Evolutionary conservation across 2,329 filamentous ascomycete genomes (phyloP).

Genomic region (Mycosphaerella sp.): DNA sequence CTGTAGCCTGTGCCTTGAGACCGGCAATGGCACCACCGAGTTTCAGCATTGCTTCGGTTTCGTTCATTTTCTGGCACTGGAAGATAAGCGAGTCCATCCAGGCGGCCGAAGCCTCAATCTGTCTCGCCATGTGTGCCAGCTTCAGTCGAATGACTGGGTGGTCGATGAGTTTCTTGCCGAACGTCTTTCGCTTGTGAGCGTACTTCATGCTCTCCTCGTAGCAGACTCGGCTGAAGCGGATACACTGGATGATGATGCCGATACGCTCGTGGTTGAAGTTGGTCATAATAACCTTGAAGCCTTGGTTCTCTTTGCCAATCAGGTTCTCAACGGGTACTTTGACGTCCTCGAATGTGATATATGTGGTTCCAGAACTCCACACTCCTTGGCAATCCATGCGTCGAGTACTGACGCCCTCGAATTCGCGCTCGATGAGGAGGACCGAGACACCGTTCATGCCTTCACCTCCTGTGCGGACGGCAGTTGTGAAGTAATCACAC

Average conservation of each 20-base stretch:
- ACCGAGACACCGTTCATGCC: constrained; percentile 93
- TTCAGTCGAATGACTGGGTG: constrained; percentile 81
- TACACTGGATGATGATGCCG: constrained; percentile 94
- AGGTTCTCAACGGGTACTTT: constrained; percentile 99
- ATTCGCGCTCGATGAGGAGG: constrained; percentile 80
- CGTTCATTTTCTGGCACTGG: constrained; percentile 87
- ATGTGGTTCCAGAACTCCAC: constrained; percentile 90
- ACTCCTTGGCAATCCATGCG: constrained; percentile 99
- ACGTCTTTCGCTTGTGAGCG: constrained; percentile 92
- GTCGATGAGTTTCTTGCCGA: constrained; percentile 92
- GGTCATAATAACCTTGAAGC: constrained; percentile 98
- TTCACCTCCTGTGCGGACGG: constrained; percentile 70
- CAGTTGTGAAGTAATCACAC: constrained; percentile 96
- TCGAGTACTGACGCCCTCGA: constrained; percentile 81
- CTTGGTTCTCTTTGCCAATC: constrained; percentile 95
- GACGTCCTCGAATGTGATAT: constrained; percentile 97
- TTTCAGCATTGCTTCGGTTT: constrained; percentile 92
- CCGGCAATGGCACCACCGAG: constrained; percentile 90
- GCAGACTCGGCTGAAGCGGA: constrained; percentile 93
- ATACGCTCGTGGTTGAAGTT: constrained; percentile 99
- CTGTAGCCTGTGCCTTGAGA: constrained; percentile 88
- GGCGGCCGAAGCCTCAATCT: constrained; percentile 94
- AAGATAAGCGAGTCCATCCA: constrained; percentile 95
- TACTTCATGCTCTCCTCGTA: constrained; percentile 97
- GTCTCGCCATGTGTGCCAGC: constrained; percentile 95